phyloP scores from a whole-genome alignment of 352 stramenopile species.

The Peronospora farinosa region DNA sequence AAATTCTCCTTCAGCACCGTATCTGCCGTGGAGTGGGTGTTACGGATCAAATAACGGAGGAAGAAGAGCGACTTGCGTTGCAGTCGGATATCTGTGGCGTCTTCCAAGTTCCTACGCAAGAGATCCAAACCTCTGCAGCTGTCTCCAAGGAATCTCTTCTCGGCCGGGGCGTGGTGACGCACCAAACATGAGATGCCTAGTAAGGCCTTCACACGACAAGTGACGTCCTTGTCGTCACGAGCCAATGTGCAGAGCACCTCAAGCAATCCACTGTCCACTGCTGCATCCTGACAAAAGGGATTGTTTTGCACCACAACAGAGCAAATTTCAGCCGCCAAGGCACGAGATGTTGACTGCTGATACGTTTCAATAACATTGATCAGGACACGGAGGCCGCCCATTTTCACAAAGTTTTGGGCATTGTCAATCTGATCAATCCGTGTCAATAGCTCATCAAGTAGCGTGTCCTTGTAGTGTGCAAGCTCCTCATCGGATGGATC shows the following conservation, averaged over 20 bases:
- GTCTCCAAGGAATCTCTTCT: constrained; percentile 52
- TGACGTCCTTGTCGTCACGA: constrained; percentile 51
- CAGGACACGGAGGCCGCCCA: constrained; percentile 58
- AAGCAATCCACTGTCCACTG: constrained; percentile 50
- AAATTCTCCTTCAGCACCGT: constrained; percentile 36
- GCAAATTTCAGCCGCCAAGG: constrained; percentile 68
- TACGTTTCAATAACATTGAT: constrained; percentile 56
- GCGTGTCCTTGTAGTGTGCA: constrained; percentile 67
- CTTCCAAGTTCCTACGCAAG: constrained; percentile 48
- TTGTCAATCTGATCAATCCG: constrained; percentile 87
- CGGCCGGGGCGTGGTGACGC: constrained; percentile 54
- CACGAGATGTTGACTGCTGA: constrained; percentile 41
- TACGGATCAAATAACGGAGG: constrained; percentile 71
- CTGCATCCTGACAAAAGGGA: constrained; percentile 70
- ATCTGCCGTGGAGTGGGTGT: constrained; percentile 44
- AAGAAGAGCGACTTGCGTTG: constrained; percentile 84
- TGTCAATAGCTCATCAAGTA: constrained; percentile 80
- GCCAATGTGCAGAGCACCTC: constrained; percentile 62
- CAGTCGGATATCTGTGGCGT: constrained; percentile 50
- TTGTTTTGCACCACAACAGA: constrained; percentile 86
- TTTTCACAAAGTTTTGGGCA: constrained; percentile 85
- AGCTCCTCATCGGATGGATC: constrained; percentile 57
- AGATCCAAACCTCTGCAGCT: constrained; percentile 53
- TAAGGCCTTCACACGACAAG: constrained; percentile 69
- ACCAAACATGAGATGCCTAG: constrained; percentile 81